Evolutionary conservation across 148 eudicot genomes (phyloP).

Genomic region (Selenicereus undatus): DNA sequence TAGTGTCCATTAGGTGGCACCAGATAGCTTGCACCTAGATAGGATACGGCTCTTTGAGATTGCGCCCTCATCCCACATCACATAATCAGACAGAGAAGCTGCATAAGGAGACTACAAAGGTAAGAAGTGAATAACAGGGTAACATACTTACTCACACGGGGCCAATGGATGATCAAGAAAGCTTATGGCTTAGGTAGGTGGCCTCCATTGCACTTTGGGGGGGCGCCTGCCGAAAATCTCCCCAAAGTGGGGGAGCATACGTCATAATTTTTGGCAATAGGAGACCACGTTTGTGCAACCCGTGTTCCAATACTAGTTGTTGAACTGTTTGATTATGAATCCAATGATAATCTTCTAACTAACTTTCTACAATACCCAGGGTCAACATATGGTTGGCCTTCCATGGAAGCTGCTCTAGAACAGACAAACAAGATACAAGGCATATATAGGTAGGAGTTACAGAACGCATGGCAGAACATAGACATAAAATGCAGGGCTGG

Average conservation of each 20-base stretch:
- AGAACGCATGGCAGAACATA: too few species aligned
- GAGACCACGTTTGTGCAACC: conserved; percentile 67
- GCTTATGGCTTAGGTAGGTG: conserved; percentile 26
- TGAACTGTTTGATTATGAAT: too few species aligned
- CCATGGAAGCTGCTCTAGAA: too few species aligned
- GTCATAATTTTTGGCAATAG: conserved; percentile 38
- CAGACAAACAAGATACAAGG: too few species aligned
- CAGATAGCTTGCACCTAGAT: too few species aligned
- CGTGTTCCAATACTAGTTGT: too few species aligned
- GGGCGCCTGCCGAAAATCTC: conserved; percentile 29
- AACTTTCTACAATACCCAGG: too few species aligned
- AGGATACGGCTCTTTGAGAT: background rate
- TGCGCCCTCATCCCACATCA: background rate
- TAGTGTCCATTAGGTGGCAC: background rate
- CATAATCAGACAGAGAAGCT: background rate
- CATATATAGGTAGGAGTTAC: too few species aligned
- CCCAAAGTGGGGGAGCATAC: conserved; percentile 30
- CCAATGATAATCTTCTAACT: too few species aligned
- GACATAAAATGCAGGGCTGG: too few species aligned
- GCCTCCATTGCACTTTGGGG: conserved; percentile 31
- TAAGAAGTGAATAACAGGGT: background rate
- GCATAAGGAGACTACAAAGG: background rate
- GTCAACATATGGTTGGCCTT: too few species aligned
- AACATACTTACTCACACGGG: conserved; percentile 31
- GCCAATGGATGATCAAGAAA: conserved; percentile 28